Evolutionary conservation across 805 yeast species (phyloP), one percentile per base, ranked within the genome.

Genomic region (Wickerhamomyces alni): DNA sequence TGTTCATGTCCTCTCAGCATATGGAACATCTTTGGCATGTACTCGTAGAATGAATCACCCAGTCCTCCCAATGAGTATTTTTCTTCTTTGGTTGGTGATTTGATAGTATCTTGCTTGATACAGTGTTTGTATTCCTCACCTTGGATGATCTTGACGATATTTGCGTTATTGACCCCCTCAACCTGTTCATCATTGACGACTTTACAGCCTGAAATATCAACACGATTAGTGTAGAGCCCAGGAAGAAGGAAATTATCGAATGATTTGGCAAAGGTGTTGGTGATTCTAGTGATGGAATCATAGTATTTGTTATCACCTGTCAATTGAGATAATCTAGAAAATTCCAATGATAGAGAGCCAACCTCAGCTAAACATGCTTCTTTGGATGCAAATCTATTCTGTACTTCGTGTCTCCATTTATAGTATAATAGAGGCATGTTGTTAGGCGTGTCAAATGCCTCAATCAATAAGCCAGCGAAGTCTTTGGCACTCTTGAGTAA

Each of bases 361-460:
- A 75, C 50, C 37, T 72, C 76, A 2, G 80, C 72, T 6, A 70
- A 47, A 6, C 65, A 52, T 2, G 65, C 55, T 18, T 50, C 44
- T 39, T 46, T 57, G 13, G 67, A 57, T 0, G 75, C 66, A 40
- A 64, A 62, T 45, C 67, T 57, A 39, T 65, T 67, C 10, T 52
- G 52, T 6, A 57, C 50, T 16, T 52, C 51, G 4, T 65, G 58
- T 21, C 58, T 54, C 71, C 78, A 73, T 12, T 62, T 57, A 46
- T 63, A 75, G 39, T 61, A 65, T 17, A 72, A 47, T 9, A 71
- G 41, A 3, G 83, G 83, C 60, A 77, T 62, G 33, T 72, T 61
- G 46, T 75, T 75, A 13, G 80, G 80, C 0, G 82, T 75, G 45
- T 77, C 82, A 48, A 75, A 77, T 0, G 80, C 70, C 17, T 74